Conservation (phyloP, 2,329 filamentous ascomycete species). For the Trichoderma atrobrunneum region DNA sequence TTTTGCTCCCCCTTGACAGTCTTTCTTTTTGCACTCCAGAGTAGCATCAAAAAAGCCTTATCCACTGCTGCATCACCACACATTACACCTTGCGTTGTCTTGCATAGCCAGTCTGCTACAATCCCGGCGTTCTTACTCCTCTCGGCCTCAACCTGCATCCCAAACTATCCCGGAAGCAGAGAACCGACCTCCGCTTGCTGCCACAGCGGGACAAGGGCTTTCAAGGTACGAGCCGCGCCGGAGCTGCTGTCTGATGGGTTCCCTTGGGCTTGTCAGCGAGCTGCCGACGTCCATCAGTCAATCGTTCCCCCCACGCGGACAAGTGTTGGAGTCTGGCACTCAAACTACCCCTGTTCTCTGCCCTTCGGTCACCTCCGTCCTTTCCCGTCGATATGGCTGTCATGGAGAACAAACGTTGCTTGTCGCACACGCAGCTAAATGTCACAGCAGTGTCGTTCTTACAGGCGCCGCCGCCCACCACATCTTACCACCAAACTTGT, state of each 20-base stretch:
- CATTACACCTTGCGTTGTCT: neutral
- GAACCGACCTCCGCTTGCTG: constrained; percentile 14
- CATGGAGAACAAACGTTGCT: neutral
- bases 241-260: constrained; percentile 15
- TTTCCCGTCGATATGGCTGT: constrained; percentile 4
- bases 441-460: constrained; percentile 7
- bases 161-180: constrained; percentile 18
- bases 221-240: constrained; percentile 15
- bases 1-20: neutral
- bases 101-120: neutral
- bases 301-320: constrained; percentile 18
- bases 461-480: constrained; percentile 7
- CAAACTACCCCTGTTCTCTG: neutral
- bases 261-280: constrained; percentile 3
- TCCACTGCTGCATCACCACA: neutral
- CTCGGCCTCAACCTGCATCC: constrained; percentile 14
- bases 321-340: constrained; percentile 8
- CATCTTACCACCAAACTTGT: neutral
- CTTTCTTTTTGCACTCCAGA: neutral
- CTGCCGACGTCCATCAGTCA: constrained; percentile 15
- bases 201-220: constrained; percentile 11
- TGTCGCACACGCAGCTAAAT: constrained; percentile 10
- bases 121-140: constrained; percentile 11
- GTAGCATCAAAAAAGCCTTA: neutral
- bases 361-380: constrained; percentile 1